Conservation (phyloP, 495 filamentous ascomycete genomes). For the Aspergillus wentii region DNA sequence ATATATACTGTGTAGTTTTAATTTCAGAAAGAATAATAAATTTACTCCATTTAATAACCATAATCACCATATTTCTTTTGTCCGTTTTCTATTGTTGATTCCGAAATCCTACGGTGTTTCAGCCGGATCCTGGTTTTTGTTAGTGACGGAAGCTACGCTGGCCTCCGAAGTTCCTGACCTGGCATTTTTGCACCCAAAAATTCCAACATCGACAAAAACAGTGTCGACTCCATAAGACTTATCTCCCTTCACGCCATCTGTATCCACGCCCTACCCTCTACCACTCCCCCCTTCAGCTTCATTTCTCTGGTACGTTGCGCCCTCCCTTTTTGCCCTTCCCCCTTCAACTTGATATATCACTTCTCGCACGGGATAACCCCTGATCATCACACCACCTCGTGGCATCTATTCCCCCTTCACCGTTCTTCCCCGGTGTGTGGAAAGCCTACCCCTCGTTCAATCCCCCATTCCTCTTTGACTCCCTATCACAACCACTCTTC, state of each 20-base stretch:
- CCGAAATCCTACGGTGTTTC: too few relatives aligned
- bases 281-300: conserved; percentile 7
- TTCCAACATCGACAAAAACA: conserved; percentile 21
- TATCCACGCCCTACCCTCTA: conserved; percentile 2
- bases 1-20: background rate
- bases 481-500: too few relatives aligned
- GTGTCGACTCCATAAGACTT: conserved; percentile 7
- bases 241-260: conserved; percentile 3
- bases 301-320: conserved; percentile 4
- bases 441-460: too few relatives aligned
- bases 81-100: background rate
- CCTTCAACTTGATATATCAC: conserved; percentile 1
- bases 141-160: conserved; percentile 35
- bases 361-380: background rate
- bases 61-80: background rate
- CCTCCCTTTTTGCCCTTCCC: conserved; percentile 2
- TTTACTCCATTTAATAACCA: background rate
- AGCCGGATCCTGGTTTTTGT: conserved; percentile 2
- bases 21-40: background rate
- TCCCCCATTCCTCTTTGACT: background rate
- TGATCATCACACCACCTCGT: background rate
- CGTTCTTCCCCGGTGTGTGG: conserved; percentile 1
- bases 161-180: conserved; percentile 28
- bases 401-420: background rate
- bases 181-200: conserved; percentile 22